Conservation (phyloP, 1,284 basidiomycete species). For the Ganoderma leucocontextum region DNA sequence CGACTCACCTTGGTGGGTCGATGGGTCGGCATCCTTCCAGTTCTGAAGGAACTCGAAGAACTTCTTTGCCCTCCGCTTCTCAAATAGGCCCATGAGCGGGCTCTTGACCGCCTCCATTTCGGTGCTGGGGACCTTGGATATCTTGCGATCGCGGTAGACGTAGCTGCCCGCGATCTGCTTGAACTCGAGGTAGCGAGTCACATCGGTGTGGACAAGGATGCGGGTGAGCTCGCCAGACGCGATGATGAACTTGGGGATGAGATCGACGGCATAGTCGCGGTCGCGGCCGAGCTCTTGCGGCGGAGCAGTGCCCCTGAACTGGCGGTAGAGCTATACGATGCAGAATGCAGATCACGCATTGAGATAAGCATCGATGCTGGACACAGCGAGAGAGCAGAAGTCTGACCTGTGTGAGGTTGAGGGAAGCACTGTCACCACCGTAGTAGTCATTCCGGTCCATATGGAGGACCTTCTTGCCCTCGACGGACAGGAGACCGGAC, state of each 20-base stretch:
- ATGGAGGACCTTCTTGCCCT: constrained; percentile 99
- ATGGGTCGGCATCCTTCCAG: constrained; percentile 94
- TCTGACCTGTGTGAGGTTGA: constrained; percentile 95
- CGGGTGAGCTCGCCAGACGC: constrained; percentile 97
- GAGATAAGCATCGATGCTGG: constrained; percentile 18
- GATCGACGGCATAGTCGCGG: constrained; percentile 95
- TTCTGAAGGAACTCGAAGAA: constrained; percentile 98
- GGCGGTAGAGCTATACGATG: constrained; percentile 89
- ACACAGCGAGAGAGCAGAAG: constrained; percentile 13
- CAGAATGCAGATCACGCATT: constrained; percentile 19
- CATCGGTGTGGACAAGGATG: constrained; percentile 99
- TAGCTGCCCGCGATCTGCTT: constrained; percentile 99
- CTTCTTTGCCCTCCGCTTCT: constrained; percentile 98
- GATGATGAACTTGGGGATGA: constrained; percentile 98
- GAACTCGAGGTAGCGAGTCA: constrained; percentile 99
- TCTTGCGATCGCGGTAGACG: constrained; percentile 96
- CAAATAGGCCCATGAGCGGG: constrained; percentile 97
- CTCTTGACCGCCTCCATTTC: constrained; percentile 97
- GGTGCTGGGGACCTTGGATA: constrained; percentile 98
- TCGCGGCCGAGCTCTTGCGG: constrained; percentile 90
- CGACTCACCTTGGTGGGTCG: constrained; percentile 90
- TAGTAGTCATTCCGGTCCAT: constrained; percentile 99
- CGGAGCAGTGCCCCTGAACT: constrained; percentile 84
- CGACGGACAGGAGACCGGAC: constrained; percentile 95
- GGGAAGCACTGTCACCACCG: constrained; percentile 95